These are phyloP conservation scores for Nakaseomyces kungkrabaensis DNA, from an alignment of 1,139 yeast genomes.

Conservation along the genomic window DNA sequence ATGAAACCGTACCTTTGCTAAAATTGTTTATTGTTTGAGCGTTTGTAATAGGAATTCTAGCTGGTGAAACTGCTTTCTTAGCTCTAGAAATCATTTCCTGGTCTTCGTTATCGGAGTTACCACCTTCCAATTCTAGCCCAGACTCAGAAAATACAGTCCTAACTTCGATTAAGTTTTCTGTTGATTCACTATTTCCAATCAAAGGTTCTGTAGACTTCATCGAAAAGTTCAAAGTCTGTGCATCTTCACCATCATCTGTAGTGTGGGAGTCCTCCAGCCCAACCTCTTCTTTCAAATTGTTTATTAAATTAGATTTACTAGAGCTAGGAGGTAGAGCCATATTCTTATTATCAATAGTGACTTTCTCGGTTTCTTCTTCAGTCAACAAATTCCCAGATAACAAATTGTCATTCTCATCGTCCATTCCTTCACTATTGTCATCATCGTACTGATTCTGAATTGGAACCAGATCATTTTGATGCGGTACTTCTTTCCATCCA, in stretches of 20 bases:
- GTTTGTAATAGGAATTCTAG: constrained; percentile 23
- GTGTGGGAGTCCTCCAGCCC: background rate
- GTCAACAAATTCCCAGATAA: background rate
- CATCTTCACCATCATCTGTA: background rate
- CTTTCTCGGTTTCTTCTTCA: background rate
- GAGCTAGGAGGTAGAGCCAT: background rate
- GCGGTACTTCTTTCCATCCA: background rate
- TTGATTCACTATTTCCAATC: background rate
- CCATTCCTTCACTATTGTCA: background rate
- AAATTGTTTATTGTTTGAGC: constrained; percentile 19
- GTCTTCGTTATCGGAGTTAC: constrained; percentile 11
- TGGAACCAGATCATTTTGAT: background rate
- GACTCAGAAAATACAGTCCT: background rate
- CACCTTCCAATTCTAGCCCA: background rate
- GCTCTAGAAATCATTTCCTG: background rate
- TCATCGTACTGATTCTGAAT: background rate
- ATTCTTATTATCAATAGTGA: background rate
- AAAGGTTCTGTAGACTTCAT: constrained; percentile 1
- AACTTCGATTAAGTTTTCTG: background rate
- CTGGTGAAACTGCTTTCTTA: constrained; percentile 10
- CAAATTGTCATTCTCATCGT: background rate
- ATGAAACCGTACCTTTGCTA: background rate
- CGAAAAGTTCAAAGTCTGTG: background rate
- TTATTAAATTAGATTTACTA: background rate
- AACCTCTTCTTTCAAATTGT: constrained; percentile 1